These are phyloP conservation scores for Globisporangium acanthophoron DNA, from an alignment of 352 stramenopile genomes.

Conservation along the genomic window DNA sequence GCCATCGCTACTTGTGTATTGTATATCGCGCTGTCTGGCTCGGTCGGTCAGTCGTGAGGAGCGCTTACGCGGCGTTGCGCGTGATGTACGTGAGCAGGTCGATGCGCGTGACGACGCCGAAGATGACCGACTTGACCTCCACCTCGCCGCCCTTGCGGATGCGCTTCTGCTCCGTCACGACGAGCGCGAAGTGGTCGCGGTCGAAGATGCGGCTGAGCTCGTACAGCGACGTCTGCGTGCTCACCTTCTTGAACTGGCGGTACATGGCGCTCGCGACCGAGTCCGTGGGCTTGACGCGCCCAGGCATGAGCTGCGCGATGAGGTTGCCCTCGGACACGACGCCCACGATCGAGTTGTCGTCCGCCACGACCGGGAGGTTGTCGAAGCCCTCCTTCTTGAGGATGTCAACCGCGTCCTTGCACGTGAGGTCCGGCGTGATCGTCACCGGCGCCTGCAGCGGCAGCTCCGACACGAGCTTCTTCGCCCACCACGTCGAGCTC, in stretches of 20 bases:
- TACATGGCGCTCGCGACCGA: slow-evolving; percentile 89
- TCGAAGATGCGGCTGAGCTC: slow-evolving; percentile 93
- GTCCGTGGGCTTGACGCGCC: slow-evolving; percentile 77
- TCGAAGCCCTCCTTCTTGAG: slow-evolving; percentile 90
- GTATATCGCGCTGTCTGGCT: slow-evolving; percentile 2
- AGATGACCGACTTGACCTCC: slow-evolving; percentile 58
- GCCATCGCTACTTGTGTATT: slow-evolving; percentile 2
- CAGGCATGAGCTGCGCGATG: slow-evolving; percentile 85
- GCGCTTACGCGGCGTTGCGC: slow-evolving; percentile 8
- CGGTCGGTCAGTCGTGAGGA: background rate
- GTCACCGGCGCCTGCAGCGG: slow-evolving; percentile 79
- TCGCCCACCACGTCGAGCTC: slow-evolving; percentile 92
- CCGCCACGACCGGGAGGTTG: slow-evolving; percentile 68
- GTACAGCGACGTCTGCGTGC: slow-evolving; percentile 77
- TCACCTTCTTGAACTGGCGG: slow-evolving; percentile 91
- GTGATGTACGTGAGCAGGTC: slow-evolving; percentile 96
- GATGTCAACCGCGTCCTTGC: slow-evolving; percentile 89
- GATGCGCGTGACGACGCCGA: slow-evolving; percentile 93
- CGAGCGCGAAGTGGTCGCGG: slow-evolving; percentile 93
- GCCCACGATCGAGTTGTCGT: slow-evolving; percentile 75
- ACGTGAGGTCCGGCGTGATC: slow-evolving; percentile 77
- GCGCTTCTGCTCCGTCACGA: slow-evolving; percentile 46
- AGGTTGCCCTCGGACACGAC: slow-evolving; percentile 96
- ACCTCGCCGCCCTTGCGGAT: slow-evolving; percentile 35
- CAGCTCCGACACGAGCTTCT: slow-evolving; percentile 77